These are phyloP conservation scores for Pichia sp. DNA, from an alignment of 1,139 yeast species.

Conservation along the genomic window DNA sequence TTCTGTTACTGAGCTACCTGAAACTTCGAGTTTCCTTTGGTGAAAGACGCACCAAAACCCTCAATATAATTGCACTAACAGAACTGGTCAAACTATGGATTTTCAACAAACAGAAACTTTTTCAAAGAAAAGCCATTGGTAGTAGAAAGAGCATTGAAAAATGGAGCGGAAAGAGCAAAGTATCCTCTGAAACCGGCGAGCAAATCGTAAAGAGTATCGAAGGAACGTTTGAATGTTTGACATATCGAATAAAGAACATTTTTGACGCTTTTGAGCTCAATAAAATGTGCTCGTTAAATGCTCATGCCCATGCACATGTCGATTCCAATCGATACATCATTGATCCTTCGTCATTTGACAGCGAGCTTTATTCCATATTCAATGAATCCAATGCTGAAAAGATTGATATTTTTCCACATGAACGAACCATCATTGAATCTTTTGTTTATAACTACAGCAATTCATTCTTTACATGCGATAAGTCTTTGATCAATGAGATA, in stretches of 20 bases:
- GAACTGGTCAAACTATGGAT: constrained; percentile 4
- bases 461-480: constrained; percentile 21
- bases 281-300: background rate
- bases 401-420: constrained; percentile 13
- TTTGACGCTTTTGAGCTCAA: background rate
- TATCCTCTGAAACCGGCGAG: background rate
- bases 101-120: background rate
- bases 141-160: background rate
- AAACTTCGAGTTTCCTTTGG: constrained; percentile 19
- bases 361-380: background rate
- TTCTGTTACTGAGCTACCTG: constrained; percentile 15
- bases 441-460: constrained; percentile 23
- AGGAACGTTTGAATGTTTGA: no score
- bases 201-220: background rate
- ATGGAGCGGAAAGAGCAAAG: background rate
- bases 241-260: background rate
- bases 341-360: background rate
- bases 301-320: background rate
- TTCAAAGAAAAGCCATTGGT: background rate
- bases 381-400: background rate
- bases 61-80: constrained; percentile 16
- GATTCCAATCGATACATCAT: background rate
- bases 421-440: constrained; percentile 23
- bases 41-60: constrained; percentile 11
- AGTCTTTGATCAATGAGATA: constrained; percentile 11